phyloP scores from a whole-genome alignment of 2,329 filamentous ascomycete genomes.

The Talaromyces atroroseus region DNA sequence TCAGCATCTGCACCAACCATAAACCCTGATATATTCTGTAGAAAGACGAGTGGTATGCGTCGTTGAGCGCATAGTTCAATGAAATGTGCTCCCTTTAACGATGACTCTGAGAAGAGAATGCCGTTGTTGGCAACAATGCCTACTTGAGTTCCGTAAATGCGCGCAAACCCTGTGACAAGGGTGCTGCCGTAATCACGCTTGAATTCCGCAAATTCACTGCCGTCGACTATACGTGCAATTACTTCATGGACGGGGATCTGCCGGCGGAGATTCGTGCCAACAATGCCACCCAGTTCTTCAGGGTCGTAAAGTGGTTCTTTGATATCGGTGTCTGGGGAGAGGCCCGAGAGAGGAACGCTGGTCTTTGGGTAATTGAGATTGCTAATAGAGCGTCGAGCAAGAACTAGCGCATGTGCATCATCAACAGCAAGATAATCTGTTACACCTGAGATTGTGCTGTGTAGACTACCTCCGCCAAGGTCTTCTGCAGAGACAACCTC shows the following conservation, averaged over 20 bases:
- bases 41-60: constrained; percentile 80
- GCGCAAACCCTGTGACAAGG: constrained; percentile 84
- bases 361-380: constrained; percentile 82
- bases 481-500: constrained; percentile 89
- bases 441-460: constrained; percentile 85
- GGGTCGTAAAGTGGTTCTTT: constrained; percentile 75
- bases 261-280: constrained; percentile 80
- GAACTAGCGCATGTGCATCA: constrained; percentile 82
- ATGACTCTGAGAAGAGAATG: constrained; percentile 83
- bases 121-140: constrained; percentile 96
- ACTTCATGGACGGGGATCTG: constrained; percentile 83
- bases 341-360: constrained; percentile 24
- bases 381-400: constrained; percentile 74
- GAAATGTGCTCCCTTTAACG: constrained; percentile 93
- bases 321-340: constrained; percentile 37
- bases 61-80: constrained; percentile 91
- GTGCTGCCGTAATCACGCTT: constrained; percentile 87
- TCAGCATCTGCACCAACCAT: constrained; percentile 95
- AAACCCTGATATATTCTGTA: constrained; percentile 97
- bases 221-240: constrained; percentile 88
- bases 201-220: constrained; percentile 86
- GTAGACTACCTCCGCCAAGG: constrained; percentile 81
- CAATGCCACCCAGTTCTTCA: constrained; percentile 78
- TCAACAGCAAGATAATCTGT: constrained; percentile 93
- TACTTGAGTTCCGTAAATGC: constrained; percentile 82